Evolutionary conservation across 148 eudicot species (phyloP), one percentile per base, ranked within the genome.

Genomic region (Amaranthus hypochondriacus): DNA sequence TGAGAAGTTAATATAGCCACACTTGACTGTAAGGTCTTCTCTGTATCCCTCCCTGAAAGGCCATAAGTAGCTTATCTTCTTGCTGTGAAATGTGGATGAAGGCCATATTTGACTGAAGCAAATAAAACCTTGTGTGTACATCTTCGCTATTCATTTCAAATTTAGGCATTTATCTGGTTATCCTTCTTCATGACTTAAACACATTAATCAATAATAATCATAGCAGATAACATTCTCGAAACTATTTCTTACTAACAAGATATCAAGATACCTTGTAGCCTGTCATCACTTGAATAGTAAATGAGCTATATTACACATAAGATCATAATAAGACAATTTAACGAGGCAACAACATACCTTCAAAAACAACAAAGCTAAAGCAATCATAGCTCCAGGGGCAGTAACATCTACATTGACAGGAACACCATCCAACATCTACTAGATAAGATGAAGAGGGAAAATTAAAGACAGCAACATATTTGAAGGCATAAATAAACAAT

Each of bases 351-450:
- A 60, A 72, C 73, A 78, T 86, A 95, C 98, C 98, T 95, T 95
- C 75, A 95, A 79, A 85, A 82, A 95, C 92, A 95, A 88, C 79
- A 95, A 82, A 68, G 92, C 92, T 53, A 95, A 70, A 80, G 98
- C 96, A 81, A 90, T 79, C 70, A 87, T 87, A 69, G 98, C 97
- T 61, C 98, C 98, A 67, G 98, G 98, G 57, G 97, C 98, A 69
- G 98, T 95, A 73, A 95, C 98, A 76, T 95, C 98, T 80, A 95
- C 82, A 75, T 95, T 92, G 71, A 92, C 83, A 56, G 80, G 76
- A 58, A 77, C 69, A 52, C 92, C 97, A 72, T 95, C 98, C 78
- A 84, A 72, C 82, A 85, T 80, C 97, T 93, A 77, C 49, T n/a
- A 74, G 64, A 72, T 10, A 52, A 60, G 28, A 53, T 58, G 62